Evolutionary conservation across 352 stramenopile genomes (phyloP).

Genomic region (Phytophthora citrophthora): DNA sequence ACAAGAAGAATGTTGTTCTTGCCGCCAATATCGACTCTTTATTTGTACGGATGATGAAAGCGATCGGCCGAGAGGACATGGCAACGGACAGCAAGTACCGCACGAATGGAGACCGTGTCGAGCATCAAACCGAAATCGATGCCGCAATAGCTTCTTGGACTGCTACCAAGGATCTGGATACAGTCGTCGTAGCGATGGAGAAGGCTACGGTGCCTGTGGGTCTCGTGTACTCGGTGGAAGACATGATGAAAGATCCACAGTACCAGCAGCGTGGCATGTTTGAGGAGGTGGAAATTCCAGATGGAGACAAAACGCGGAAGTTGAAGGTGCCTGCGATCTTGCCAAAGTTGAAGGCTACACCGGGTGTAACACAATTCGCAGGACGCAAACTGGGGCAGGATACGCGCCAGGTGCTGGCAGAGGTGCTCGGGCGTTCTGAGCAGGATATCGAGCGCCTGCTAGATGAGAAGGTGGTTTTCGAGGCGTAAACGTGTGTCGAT

Average conservation of each 20-base stretch:
- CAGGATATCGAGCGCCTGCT: conserved; percentile 64
- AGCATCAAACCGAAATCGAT: conserved; percentile 69
- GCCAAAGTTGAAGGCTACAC: conserved; percentile 71
- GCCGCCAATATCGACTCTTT: conserved; percentile 87
- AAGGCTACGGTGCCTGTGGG: conserved; percentile 61
- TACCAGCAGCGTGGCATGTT: conserved; percentile 82
- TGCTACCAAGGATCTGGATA: conserved; percentile 47
- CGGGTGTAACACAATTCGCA: conserved; percentile 66
- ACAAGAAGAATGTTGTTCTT: conserved; percentile 88
- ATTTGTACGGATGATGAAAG: conserved; percentile 81
- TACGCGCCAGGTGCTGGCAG: conserved; percentile 63
- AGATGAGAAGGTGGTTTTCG: conserved; percentile 70
- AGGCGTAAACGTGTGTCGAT: conserved; percentile 33
- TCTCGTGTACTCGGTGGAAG: conserved; percentile 81
- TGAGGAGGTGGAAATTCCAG: conserved; percentile 64
- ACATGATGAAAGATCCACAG: conserved; percentile 79
- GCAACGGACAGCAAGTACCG: conserved; percentile 59
- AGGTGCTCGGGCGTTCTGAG: conserved; percentile 61
- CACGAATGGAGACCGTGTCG: conserved; percentile 74
- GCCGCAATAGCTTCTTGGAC: conserved; percentile 63
- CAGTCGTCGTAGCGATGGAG: conserved; percentile 69
- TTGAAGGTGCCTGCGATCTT: conserved; percentile 81
- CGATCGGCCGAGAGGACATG: conserved; percentile 69
- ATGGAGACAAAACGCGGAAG: conserved; percentile 32
- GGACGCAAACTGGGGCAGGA: conserved; percentile 76